Percentiles rank a stretch among this genome's conserved stretches.
phyloP scores from a whole-genome alignment of 257 asterid genomes.

The Lantana camara region DNA sequence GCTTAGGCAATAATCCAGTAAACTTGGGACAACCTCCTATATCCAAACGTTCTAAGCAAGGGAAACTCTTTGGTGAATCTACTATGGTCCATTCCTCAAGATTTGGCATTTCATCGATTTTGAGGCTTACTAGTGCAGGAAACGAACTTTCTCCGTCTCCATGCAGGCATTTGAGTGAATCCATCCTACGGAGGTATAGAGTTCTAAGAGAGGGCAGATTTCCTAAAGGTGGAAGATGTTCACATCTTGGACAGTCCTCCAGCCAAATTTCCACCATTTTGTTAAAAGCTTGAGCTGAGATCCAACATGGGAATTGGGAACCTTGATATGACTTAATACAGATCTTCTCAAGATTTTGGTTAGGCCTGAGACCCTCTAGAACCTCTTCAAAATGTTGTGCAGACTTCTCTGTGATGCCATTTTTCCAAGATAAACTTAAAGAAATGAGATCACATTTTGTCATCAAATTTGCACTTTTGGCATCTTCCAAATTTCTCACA shows the following conservation, averaged over 20 bases:
- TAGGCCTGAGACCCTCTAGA: conserved; percentile 30
- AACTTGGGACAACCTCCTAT: background rate
- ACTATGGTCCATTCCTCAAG: conserved; percentile 29
- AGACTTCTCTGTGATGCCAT: background rate
- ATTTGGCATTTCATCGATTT: background rate
- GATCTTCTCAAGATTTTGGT: conserved; percentile 24
- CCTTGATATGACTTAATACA: conserved; percentile 23
- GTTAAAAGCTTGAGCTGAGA: conserved; percentile 7
- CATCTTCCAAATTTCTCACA: conserved; percentile 23
- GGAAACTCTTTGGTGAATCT: conserved; percentile 14
- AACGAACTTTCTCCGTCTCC: conserved; percentile 23
- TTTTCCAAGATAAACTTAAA: conserved; percentile 26
- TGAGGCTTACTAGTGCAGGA: conserved; percentile 20
- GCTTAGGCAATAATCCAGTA: background rate
- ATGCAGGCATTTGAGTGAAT: conserved; percentile 17
- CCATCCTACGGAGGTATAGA: background rate
- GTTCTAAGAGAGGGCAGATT: conserved; percentile 16
- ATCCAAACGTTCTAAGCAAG: background rate
- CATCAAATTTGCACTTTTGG: conserved; percentile 28
- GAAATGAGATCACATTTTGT: conserved; percentile 4
- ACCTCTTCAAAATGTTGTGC: conserved; percentile 27
- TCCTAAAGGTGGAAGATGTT: conserved; percentile 30
- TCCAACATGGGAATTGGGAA: conserved; percentile 30
- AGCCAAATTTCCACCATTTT: background rate
- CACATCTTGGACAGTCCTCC: conserved; percentile 14